A percentile compares a stretch with the other conserved stretches of the same genome.
Conservation (phyloP, 805 yeast genomes). For the Priceomyces melissophilus region DNA sequence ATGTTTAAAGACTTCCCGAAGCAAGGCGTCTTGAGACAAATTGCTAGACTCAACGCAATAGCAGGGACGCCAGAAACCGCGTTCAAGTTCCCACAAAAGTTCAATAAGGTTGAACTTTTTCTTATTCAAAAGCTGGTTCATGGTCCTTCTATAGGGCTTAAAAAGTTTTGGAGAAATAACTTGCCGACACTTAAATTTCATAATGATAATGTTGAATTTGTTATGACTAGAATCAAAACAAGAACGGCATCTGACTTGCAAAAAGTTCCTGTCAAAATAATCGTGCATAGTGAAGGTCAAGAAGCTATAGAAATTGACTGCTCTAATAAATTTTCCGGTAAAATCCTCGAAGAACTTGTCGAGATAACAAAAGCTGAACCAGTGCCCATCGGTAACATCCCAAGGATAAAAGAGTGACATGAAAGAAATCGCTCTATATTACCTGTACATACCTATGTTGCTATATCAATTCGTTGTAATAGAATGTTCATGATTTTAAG, state of each 20-base stretch:
- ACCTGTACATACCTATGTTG: slow-evolving; percentile 6
- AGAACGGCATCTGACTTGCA: slow-evolving; percentile 39
- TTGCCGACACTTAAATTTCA: slow-evolving; percentile 79
- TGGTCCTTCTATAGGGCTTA: slow-evolving; percentile 62
- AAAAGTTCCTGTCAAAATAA: slow-evolving; percentile 45
- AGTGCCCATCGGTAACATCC: slow-evolving; percentile 47
- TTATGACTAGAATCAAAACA: slow-evolving; percentile 53
- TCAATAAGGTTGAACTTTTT: slow-evolving; percentile 45
- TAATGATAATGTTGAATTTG: slow-evolving; percentile 67
- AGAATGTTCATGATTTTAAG: slow-evolving; percentile 31
- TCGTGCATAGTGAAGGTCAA: slow-evolving; percentile 38
- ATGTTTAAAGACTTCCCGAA: slow-evolving; percentile 17
- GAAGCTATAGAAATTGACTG: slow-evolving; percentile 48
- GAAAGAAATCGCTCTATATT: background rate
- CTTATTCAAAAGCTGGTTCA: slow-evolving; percentile 42
- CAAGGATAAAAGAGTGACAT: slow-evolving; percentile 12
- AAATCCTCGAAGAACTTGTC: slow-evolving; percentile 57
- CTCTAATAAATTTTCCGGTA: slow-evolving; percentile 44
- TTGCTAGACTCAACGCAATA: slow-evolving; percentile 47
- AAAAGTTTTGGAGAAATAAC: slow-evolving; percentile 70
- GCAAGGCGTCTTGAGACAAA: slow-evolving; percentile 45
- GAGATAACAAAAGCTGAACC: slow-evolving; percentile 47
- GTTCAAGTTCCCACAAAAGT: slow-evolving; percentile 23
- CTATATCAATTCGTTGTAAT: slow-evolving; percentile 13
- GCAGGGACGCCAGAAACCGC: slow-evolving; percentile 47